Percentiles rank a stretch among this genome's conserved stretches.
These are phyloP conservation scores for Cyberlindnera petersonii DNA, from an alignment of 805 yeast genomes.

Conservation along the genomic window DNA sequence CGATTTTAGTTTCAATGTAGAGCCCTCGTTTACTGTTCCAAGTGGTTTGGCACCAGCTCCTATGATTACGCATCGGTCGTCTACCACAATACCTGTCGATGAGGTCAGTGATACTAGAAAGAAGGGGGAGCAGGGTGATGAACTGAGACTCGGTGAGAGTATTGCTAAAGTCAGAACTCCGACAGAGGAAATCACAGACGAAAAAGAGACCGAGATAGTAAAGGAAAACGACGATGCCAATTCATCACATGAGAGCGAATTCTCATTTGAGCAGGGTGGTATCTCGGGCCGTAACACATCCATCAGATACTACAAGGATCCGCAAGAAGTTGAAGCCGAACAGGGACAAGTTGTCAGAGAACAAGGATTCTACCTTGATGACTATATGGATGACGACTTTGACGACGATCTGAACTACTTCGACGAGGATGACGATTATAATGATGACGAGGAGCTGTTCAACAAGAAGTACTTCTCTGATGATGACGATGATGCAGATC, in stretches of 20 bases:
- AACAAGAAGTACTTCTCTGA: slow-evolving; percentile 26
- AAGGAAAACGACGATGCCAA: slow-evolving; percentile 4
- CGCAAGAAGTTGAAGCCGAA: slow-evolving; percentile 18
- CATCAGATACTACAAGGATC: slow-evolving; percentile 45
- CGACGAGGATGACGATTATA: slow-evolving; percentile 33
- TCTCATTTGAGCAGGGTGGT: slow-evolving; percentile 47
- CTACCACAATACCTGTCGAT: background rate
- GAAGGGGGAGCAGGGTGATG: no score
- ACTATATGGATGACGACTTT: slow-evolving; percentile 36
- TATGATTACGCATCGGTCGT: background rate
- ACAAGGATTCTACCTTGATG: slow-evolving; percentile 36
- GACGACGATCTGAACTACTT: slow-evolving; percentile 39
- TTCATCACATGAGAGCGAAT: slow-evolving; percentile 29
- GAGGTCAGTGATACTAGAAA: background rate
- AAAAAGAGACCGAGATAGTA: background rate
- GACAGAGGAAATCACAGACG: background rate
- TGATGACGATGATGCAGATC: slow-evolving; percentile 20
- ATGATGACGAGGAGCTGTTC: slow-evolving; percentile 32
- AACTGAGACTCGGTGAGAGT: background rate
- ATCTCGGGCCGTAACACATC: slow-evolving; percentile 51
- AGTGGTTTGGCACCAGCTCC: slow-evolving; percentile 8
- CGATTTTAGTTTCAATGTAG: background rate
- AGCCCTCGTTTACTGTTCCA: background rate
- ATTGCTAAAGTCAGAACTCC: background rate
- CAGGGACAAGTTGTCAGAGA: slow-evolving; percentile 22